Conservation (phyloP, 345 rosid species). For the Eucalyptus regnans region DNA sequence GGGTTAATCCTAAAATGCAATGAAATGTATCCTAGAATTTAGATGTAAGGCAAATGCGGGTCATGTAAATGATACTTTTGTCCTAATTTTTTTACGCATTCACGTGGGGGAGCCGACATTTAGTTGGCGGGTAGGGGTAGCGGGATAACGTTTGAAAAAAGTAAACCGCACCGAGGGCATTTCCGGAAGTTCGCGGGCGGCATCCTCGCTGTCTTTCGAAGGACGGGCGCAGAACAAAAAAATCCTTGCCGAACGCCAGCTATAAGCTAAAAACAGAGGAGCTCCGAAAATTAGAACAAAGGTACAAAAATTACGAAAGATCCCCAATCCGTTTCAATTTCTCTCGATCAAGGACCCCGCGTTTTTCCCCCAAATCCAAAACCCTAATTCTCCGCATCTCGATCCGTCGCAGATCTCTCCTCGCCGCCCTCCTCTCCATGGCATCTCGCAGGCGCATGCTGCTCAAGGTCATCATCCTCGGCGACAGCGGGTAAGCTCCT, state of each 20-base stretch:
- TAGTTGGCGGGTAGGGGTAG: no score
- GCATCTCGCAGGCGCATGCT: conserved; percentile 34
- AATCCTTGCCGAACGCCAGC: not conserved
- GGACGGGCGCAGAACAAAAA: not conserved
- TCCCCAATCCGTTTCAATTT: not conserved
- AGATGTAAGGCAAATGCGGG: not conserved
- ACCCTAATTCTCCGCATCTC: not conserved
- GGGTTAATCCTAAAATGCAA: not conserved
- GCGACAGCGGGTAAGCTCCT: conserved; percentile 23
- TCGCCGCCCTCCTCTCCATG: not conserved
- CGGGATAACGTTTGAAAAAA: not conserved
- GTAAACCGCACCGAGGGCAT: not conserved
- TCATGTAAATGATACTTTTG: not conserved
- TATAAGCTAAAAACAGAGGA: not conserved
- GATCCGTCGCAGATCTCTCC: not conserved
- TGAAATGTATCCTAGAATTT: not conserved
- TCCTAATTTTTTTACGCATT: no score
- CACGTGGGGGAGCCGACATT: no score
- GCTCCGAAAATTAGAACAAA: not conserved
- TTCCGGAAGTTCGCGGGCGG: not conserved
- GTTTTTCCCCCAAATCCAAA: not conserved
- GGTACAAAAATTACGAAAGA: not conserved
- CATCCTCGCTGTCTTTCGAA: not conserved
- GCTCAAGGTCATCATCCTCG: conserved; percentile 26
- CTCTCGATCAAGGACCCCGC: not conserved